Evolutionary conservation across 805 yeast genomes (phyloP).

Genomic region (Saturnispora galanensis): DNA sequence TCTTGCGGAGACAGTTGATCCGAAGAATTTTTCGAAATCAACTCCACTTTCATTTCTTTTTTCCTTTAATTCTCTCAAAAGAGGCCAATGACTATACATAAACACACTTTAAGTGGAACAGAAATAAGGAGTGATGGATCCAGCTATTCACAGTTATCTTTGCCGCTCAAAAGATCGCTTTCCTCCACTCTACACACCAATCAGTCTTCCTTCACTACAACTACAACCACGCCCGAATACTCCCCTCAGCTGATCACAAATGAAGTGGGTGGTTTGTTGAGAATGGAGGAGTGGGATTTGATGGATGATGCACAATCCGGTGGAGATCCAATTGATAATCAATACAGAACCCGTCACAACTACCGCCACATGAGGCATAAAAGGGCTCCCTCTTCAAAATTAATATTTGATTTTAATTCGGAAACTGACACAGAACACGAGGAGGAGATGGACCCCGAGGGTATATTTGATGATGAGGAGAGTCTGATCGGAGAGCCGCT

Average conservation of each 20-base stretch:
- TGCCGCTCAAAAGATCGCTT: constrained; percentile 13
- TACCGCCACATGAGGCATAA: constrained; percentile 1
- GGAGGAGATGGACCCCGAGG: constrained; percentile 2
- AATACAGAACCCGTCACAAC: neutral
- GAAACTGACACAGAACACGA: constrained; percentile 10
- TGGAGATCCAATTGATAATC: too few relatives aligned
- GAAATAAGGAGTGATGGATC: constrained; percentile 1
- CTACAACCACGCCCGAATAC: constrained; percentile 22
- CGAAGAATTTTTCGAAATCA: neutral
- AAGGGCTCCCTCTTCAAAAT: neutral
- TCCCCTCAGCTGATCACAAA: constrained; percentile 22
- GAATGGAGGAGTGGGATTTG: constrained; percentile 17
- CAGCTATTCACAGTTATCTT: constrained; percentile 3
- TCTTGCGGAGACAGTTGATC: constrained; percentile 2
- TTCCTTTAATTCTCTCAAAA: neutral
- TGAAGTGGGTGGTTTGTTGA: constrained; percentile 23
- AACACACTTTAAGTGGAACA: constrained; percentile 7
- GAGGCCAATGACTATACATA: constrained; percentile 17
- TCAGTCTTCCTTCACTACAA: constrained; percentile 7
- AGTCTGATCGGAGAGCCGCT: too few relatives aligned
- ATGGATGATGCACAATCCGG: constrained; percentile 5
- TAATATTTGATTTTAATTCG: constrained; percentile 5
- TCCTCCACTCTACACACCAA: constrained; percentile 16
- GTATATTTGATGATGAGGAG: neutral
- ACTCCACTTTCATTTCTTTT: neutral